Evolutionary conservation across 805 yeast species (phyloP).

Genomic region (Hanseniaspora lindneri): DNA sequence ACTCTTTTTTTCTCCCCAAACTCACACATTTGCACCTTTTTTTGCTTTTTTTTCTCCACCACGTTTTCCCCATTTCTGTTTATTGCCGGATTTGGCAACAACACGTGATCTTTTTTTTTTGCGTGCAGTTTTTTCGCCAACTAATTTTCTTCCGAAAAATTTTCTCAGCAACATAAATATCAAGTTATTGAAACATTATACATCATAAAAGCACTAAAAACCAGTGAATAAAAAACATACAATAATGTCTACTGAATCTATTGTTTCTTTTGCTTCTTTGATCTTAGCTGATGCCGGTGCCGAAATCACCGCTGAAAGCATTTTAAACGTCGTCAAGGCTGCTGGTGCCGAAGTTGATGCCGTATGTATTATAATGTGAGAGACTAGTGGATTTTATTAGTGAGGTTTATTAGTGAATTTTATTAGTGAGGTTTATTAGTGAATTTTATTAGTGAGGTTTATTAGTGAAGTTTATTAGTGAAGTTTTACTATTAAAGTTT

Average conservation of each 20-base stretch:
- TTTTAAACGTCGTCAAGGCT: constrained; percentile 57
- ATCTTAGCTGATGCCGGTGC: constrained; percentile 96
- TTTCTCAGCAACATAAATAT: not conserved
- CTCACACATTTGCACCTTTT: too few species aligned
- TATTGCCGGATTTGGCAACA: too few species aligned
- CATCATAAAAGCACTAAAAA: not conserved
- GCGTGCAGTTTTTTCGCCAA: not conserved
- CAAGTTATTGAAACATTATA: too few species aligned
- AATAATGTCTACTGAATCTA: constrained; percentile 74
- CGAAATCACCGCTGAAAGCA: constrained; percentile 78
- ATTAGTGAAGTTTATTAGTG: too few species aligned
- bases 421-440: not conserved
- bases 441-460: too few species aligned
- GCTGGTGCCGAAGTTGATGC: constrained; percentile 68
- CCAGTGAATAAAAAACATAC: constrained; percentile 16
- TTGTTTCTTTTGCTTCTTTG: constrained; percentile 95
- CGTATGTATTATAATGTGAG: constrained; percentile 24
- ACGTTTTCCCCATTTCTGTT: too few species aligned
- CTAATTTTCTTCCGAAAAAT: not conserved
- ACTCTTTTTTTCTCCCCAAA: too few species aligned
- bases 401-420: not conserved
- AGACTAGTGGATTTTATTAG: not conserved
- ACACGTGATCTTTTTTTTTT: not conserved
- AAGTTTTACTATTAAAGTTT: too few species aligned
- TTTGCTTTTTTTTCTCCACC: too few species aligned